phyloP scores from a whole-genome alignment of 441 rosid species.

The Erysimum pusillum region DNA sequence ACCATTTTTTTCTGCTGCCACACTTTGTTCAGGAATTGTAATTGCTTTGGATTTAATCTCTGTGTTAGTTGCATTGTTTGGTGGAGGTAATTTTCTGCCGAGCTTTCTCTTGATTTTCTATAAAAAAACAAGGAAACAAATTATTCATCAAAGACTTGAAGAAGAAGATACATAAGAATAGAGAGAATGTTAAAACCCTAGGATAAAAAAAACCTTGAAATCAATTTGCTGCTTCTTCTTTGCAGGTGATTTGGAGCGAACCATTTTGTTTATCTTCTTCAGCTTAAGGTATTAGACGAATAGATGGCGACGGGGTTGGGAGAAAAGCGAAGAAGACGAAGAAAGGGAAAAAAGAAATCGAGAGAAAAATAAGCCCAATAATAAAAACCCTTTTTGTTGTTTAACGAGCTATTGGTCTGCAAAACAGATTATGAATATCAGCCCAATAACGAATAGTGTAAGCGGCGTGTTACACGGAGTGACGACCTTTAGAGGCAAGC shows the following conservation, averaged over 20 bases:
- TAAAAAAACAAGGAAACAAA: background rate
- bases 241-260: slow-evolving; percentile 61
- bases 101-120: slow-evolving; percentile 96
- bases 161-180: background rate
- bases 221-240: slow-evolving; percentile 83
- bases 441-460: too few species aligned
- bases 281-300: too few species aligned
- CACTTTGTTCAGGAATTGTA: slow-evolving; percentile 88
- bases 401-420: too few species aligned
- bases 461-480: too few species aligned
- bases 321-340: too few species aligned
- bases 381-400: too few species aligned
- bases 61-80: slow-evolving; percentile 87
- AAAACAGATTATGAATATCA: too few species aligned
- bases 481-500: too few species aligned
- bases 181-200: background rate
- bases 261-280: slow-evolving; percentile 48
- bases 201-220: slow-evolving; percentile 55
- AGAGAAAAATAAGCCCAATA: too few species aligned
- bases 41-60: slow-evolving; percentile 93
- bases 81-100: slow-evolving; percentile 91
- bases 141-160: background rate
- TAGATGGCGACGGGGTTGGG: too few species aligned
- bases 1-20: slow-evolving; percentile 78
- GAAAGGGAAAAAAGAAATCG: too few species aligned